Evolutionary conservation across 495 filamentous ascomycete genomes (phyloP).

Genomic region (Hyaloscypha bicolor): DNA sequence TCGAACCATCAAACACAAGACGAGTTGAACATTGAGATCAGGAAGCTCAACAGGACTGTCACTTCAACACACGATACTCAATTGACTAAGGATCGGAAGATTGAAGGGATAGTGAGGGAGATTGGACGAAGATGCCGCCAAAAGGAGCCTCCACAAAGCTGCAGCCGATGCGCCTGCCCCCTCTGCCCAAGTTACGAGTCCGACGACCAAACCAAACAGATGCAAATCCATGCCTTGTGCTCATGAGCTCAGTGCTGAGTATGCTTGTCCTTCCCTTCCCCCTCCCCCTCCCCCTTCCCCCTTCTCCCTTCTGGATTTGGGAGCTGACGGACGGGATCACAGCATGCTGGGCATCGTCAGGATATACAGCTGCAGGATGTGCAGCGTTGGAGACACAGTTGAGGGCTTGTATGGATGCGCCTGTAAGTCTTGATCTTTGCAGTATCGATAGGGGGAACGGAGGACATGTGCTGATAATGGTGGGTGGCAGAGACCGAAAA

Average conservation of each 20-base stretch:
- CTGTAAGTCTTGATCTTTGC: constrained; percentile 48
- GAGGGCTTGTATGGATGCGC: constrained; percentile 90
- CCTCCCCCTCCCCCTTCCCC: not conserved
- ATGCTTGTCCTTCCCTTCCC: constrained; percentile 39
- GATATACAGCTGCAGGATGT: constrained; percentile 73
- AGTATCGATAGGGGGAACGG: too few relatives aligned
- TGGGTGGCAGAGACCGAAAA: constrained; percentile 56
- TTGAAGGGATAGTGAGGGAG: too few relatives aligned
- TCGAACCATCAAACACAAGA: not conserved
- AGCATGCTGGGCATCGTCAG: constrained; percentile 96
- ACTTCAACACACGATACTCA: too few relatives aligned
- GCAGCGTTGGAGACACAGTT: constrained; percentile 78
- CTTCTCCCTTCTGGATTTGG: not conserved
- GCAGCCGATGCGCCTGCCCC: constrained; percentile 79
- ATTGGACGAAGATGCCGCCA: constrained; percentile 25
- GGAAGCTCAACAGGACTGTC: not conserved
- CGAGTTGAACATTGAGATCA: not conserved
- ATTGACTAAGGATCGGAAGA: too few relatives aligned
- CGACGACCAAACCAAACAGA: constrained; percentile 76
- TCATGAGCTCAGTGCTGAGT: constrained; percentile 94
- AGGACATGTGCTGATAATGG: not conserved
- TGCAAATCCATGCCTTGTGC: constrained; percentile 74
- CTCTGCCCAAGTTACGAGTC: constrained; percentile 81
- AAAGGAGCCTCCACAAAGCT: constrained; percentile 30
- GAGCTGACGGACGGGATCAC: not conserved